Conservation (phyloP, 768 basidiomycete species). For the Tricholomella constricta region DNA sequence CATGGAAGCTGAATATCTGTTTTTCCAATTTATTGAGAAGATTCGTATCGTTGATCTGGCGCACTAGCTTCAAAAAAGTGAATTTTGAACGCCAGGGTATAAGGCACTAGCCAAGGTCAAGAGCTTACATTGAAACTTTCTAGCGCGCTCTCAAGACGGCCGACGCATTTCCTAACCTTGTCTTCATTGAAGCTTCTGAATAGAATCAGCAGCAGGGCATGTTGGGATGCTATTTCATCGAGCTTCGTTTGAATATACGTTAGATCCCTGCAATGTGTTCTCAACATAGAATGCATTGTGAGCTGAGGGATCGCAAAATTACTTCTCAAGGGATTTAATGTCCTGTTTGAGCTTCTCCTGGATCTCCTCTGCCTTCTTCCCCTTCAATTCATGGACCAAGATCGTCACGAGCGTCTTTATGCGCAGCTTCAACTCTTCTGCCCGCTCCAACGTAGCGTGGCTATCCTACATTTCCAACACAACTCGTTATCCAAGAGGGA, state of each 20-base stretch:
- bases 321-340: slow-evolving; percentile 4
- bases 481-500: too few species aligned
- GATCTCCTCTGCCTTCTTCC: slow-evolving; percentile 4
- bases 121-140: slow-evolving; percentile 8
- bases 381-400: slow-evolving; percentile 11
- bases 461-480: too few species aligned
- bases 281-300: not conserved
- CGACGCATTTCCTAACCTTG: slow-evolving; percentile 9
- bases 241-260: slow-evolving; percentile 2
- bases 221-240: slow-evolving; percentile 6
- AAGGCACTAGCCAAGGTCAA: too few species aligned
- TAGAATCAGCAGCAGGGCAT: not conserved
- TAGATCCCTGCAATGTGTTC: too few species aligned
- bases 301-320: too few species aligned
- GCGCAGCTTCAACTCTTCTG: slow-evolving; percentile 10
- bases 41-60: not conserved
- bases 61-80: not conserved
- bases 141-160: not conserved
- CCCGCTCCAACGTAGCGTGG: slow-evolving; percentile 3
- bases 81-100: not conserved
- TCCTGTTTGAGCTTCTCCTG: not conserved
- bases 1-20: slow-evolving; percentile 3
- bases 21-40: slow-evolving; percentile 2
- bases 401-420: slow-evolving; percentile 5
- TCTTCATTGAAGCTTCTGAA: slow-evolving; percentile 9